Evolutionary conservation across 2,329 filamentous ascomycete genomes (phyloP).

Genomic region (Trichophyton schoenleinii): DNA sequence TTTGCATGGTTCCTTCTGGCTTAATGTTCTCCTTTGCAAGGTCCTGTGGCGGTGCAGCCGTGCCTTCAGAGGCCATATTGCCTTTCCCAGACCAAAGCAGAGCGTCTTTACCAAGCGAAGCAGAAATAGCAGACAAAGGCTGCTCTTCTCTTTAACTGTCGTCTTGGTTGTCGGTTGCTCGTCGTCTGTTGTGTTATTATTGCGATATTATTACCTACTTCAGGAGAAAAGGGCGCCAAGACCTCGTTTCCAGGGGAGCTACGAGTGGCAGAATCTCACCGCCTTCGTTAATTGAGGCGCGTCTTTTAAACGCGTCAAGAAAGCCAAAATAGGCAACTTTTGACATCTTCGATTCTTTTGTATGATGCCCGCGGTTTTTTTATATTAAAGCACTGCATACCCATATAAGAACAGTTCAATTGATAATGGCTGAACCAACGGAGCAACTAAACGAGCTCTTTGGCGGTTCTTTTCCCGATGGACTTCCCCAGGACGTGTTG

Average conservation of each 20-base stretch:
- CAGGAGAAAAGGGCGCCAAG: background rate
- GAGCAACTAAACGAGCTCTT: conserved; percentile 48
- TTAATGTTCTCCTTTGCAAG: background rate
- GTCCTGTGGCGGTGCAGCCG: background rate
- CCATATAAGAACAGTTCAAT: background rate
- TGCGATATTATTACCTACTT: too few relatives aligned
- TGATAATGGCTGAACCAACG: conserved; percentile 8
- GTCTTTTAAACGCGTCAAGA: background rate
- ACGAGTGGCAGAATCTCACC: conserved; percentile 1
- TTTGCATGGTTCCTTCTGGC: background rate
- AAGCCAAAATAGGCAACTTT: background rate
- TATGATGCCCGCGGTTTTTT: background rate
- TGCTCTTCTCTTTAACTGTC: background rate
- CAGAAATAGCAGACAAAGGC: background rate
- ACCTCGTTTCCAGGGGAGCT: background rate
- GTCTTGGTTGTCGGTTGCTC: background rate
- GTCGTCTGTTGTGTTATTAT: background rate
- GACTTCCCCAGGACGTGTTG: conserved; percentile 64
- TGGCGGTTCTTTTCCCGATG: conserved; percentile 39
- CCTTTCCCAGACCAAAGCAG: background rate
- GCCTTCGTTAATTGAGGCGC: background rate
- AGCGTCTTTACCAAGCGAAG: background rate
- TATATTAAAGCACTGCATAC: background rate
- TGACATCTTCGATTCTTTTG: background rate
- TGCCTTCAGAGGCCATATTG: background rate